Evolutionary conservation across 2,329 filamentous ascomycete genomes (phyloP), one percentile per base, ranked within the genome.

Genomic region (Cucurbitaria berberidis): DNA sequence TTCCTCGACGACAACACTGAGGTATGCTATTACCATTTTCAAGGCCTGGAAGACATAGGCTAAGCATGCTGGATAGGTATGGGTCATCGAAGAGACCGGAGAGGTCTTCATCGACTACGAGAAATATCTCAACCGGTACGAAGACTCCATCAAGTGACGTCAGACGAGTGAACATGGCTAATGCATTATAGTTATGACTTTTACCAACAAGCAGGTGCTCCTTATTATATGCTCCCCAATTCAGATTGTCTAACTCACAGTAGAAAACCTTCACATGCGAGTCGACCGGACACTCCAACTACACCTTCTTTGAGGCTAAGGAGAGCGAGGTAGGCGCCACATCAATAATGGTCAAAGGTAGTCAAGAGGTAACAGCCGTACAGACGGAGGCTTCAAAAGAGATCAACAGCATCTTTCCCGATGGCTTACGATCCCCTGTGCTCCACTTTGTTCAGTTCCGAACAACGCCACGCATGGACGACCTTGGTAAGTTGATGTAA

Each of bases 181-280:
- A 63, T 47, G 39, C 26, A 57, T 44, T 48, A 24, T 64, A 96
- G 91, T 53, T 88, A 93, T 83, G 93, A 97, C 74, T 97, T 96
- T 72, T 96, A 96, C 74, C 92, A 89, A 65, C 91, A 96, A 85
- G 90, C 90, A 80, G 67, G 83, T 69, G 22, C 47, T 32, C 35
- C 29, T 15, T 52, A 10, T 3, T 8, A 11, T 44, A 18, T 26
- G 22, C n/a, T 34, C 11, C 21, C n/a, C 15, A 5, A n/a, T 38
- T 39, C 48, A 41, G 19, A 22, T 24, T 40, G 43, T 42, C 53
- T 71, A 64, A 74, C 69, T 34, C 21, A 64, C 44, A 43, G 38
- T 65, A 93, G 87, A 90, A 87, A 70, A 87, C 89, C 49, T 99
- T 98, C 75, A 96, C 96, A 56, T 96, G 96, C 76, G 90, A 96